These are phyloP conservation scores for Samsoniella hepiali DNA, from an alignment of 2,329 filamentous ascomycete genomes.

Conservation along the genomic window DNA sequence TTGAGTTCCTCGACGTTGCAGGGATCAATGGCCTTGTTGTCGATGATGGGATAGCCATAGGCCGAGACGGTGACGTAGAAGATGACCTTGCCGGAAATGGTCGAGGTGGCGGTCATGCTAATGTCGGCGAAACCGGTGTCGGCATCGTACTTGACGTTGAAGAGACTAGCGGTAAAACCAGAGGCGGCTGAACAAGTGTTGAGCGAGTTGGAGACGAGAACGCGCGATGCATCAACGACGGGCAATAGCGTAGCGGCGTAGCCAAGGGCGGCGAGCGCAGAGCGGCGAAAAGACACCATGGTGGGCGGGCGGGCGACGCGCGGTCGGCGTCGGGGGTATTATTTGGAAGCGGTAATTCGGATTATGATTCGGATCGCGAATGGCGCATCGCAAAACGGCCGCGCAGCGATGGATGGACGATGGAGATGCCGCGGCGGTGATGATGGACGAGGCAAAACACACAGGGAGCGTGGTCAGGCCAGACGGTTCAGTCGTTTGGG, in stretches of 20 bases:
- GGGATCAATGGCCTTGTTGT: constrained; percentile 66
- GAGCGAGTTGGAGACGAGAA: constrained; percentile 74
- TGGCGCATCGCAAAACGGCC: constrained; percentile 9
- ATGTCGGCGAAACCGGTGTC: constrained; percentile 65
- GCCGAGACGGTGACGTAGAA: constrained; percentile 70
- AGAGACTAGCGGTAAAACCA: constrained; percentile 76
- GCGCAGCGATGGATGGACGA: constrained; percentile 4
- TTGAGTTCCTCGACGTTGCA: constrained; percentile 62
- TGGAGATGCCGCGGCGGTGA: constrained; percentile 3
- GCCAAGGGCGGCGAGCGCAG: constrained; percentile 36
- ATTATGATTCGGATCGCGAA: background rate
- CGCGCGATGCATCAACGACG: constrained; percentile 47
- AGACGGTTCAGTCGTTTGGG: background rate
- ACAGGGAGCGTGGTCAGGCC: background rate
- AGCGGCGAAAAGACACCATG: constrained; percentile 15
- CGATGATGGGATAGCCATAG: constrained; percentile 70
- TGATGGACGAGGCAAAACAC: constrained; percentile 14
- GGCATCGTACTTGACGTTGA: constrained; percentile 74
- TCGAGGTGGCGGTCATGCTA: constrained; percentile 71
- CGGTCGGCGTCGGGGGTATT: background rate
- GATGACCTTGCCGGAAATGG: constrained; percentile 71
- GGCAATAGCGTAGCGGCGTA: constrained; percentile 40
- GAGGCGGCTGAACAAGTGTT: constrained; percentile 76
- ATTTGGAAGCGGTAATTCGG: background rate
- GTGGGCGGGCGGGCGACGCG: background rate